Percentiles rank a stretch among this genome's conserved stretches.
These are phyloP conservation scores for Aleurites moluccanus DNA, from an alignment of 441 rosid species.

Conservation along the genomic window DNA sequence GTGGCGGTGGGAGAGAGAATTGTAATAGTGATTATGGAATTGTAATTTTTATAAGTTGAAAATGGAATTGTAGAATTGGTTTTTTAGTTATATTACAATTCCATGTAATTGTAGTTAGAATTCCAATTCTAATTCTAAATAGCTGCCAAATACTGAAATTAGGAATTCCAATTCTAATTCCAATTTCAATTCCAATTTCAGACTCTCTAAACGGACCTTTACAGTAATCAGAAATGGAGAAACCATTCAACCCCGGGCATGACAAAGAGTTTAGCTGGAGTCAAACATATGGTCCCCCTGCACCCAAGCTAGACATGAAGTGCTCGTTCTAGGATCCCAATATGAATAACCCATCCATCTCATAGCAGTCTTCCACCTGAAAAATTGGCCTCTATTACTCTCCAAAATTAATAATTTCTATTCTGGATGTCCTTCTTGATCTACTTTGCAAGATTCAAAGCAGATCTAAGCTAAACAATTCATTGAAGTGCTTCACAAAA, in stretches of 20 bases:
- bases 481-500: not conserved
- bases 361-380: not conserved
- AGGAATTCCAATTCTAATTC: no score
- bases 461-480: not conserved
- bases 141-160: no score
- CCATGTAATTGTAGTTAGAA: no score
- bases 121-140: no score
- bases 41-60: no score
- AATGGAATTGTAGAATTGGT: no score
- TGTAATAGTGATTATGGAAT: no score
- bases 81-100: no score
- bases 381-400: not conserved
- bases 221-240: no score
- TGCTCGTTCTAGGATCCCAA: not conserved
- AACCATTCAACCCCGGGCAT: not conserved
- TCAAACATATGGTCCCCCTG: not conserved
- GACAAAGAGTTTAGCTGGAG: not conserved
- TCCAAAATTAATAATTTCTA: not conserved
- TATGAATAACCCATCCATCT: not conserved
- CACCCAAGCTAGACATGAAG: not conserved
- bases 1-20: no score
- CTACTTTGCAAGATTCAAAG: not conserved
- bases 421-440: not conserved
- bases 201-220: no score
- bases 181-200: no score